Evolutionary conservation across 2,329 filamentous ascomycete genomes (phyloP).

Genomic region (Fusarium redolens): DNA sequence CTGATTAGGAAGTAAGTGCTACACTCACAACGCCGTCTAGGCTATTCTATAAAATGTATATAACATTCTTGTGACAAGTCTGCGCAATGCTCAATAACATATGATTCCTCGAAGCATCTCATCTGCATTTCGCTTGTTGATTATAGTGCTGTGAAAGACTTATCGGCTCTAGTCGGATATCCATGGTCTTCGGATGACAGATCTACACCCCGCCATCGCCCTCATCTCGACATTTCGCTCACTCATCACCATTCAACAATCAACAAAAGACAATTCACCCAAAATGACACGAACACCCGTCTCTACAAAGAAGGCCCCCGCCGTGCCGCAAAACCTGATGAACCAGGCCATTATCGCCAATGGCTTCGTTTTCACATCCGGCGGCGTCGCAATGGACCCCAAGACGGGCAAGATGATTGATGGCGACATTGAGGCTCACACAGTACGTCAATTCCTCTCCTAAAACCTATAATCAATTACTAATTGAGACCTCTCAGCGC

Average conservation of each 20-base stretch:
- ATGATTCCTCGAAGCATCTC: fast-evolving
- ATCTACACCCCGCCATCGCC: slow-evolving; percentile 23
- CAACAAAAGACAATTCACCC: background rate
- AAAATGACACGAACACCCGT: slow-evolving; percentile 40
- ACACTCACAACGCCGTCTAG: background rate
- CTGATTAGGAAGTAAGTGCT: background rate
- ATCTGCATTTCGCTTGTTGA: fast-evolving
- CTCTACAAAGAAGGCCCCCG: slow-evolving; percentile 41
- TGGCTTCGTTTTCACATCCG: slow-evolving; percentile 75
- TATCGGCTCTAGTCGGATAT: background rate
- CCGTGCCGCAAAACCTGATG: slow-evolving; percentile 32
- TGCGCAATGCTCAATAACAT: fast-evolving
- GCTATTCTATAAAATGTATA: no score
- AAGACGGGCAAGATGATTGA: slow-evolving; percentile 67
- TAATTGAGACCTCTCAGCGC: slow-evolving; percentile 47
- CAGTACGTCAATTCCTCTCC: slow-evolving; percentile 49
- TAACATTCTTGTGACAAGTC: fast-evolving
- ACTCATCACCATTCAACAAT: background rate
- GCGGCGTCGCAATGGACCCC: slow-evolving; percentile 73
- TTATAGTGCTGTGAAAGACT: background rate
- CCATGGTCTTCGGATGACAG: slow-evolving; percentile 9
- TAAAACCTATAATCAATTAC: background rate
- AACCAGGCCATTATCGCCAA: slow-evolving; percentile 60
- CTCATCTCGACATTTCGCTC: background rate
- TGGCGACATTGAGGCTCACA: slow-evolving; percentile 75